Evolutionary conservation across 208 protist genomes (phyloP).

Genomic region (Trypanosoma brucei): DNA sequence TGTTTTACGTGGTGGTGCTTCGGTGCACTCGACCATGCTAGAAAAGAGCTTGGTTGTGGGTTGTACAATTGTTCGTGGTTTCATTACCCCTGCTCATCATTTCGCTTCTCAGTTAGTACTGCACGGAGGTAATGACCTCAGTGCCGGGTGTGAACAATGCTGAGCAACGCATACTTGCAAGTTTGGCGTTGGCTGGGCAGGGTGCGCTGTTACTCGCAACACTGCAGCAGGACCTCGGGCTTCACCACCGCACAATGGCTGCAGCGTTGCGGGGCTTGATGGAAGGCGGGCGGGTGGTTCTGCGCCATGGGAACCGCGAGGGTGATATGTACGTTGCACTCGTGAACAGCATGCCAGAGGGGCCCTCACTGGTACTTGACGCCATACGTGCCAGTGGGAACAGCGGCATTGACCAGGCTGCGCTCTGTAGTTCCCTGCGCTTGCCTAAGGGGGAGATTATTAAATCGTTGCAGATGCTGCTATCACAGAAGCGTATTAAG

Average conservation of each 20-base stretch:
- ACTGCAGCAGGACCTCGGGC: slow-evolving; percentile 36
- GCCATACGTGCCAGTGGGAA: slow-evolving; percentile 60
- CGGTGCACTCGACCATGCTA: too few species aligned
- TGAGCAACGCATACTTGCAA: slow-evolving; percentile 40
- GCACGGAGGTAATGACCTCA: neutral
- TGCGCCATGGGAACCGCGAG: slow-evolving; percentile 40
- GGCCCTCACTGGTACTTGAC: slow-evolving; percentile 50
- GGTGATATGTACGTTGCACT: slow-evolving; percentile 53
- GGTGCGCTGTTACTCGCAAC: slow-evolving; percentile 40
- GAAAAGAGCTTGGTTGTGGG: too few species aligned
- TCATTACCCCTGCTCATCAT: too few species aligned
- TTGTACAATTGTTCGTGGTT: too few species aligned
- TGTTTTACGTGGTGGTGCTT: too few species aligned
- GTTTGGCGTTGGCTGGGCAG: slow-evolving; percentile 34
- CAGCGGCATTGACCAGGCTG: slow-evolving; percentile 69
- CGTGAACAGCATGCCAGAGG: slow-evolving; percentile 52
- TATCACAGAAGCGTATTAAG: slow-evolving; percentile 58
- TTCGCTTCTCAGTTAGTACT: too few species aligned
- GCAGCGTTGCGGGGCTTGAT: slow-evolving; percentile 53
- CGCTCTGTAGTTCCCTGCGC: slow-evolving; percentile 43
- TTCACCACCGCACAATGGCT: slow-evolving; percentile 29
- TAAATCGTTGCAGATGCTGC: slow-evolving; percentile 57
- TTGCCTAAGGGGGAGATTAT: slow-evolving; percentile 64
- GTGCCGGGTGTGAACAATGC: slow-evolving; percentile 10
- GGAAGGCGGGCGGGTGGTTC: slow-evolving; percentile 39